A percentile compares a stretch with the other conserved stretches of the same genome.
Evolutionary conservation across 331 rosid genomes (phyloP).

Genomic region (Erythrophleum ivorense): DNA sequence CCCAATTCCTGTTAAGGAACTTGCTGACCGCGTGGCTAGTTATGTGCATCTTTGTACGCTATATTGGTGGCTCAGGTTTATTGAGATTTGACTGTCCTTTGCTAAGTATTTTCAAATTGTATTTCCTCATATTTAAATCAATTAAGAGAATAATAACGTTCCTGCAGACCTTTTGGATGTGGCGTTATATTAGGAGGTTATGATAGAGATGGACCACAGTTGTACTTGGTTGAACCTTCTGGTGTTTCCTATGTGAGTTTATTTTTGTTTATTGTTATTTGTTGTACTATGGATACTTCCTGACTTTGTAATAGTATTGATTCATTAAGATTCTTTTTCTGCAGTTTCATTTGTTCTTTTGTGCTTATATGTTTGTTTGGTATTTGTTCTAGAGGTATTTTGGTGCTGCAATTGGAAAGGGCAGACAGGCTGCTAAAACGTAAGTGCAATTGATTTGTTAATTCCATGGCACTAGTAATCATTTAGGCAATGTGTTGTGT

Average conservation of each 20-base stretch:
- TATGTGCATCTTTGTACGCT: conserved; percentile 78
- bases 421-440: conserved; percentile 97
- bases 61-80: conserved; percentile 81
- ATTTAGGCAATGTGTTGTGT: background rate
- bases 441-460: conserved; percentile 49
- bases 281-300: background rate
- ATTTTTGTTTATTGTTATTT: conserved; percentile 11
- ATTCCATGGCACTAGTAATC: background rate
- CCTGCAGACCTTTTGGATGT: conserved; percentile 92
- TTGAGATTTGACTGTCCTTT: background rate
- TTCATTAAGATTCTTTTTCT: conserved; percentile 19
- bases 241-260: conserved; percentile 86
- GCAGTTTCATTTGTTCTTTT: conserved; percentile 25
- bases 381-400: conserved; percentile 74
- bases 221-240: conserved; percentile 96
- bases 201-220: conserved; percentile 96
- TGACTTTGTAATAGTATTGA: conserved; percentile 5
- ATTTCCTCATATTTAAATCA: conserved; percentile 15
- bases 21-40: conserved; percentile 75
- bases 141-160: conserved; percentile 24
- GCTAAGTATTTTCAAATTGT: conserved; percentile 1
- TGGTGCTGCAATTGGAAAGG: conserved; percentile 98
- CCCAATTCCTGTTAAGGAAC: conserved; percentile 71
- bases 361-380: conserved; percentile 32
- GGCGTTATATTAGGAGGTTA: conserved; percentile 96